Base-by-base conservation (phyloP, 2,329 filamentous ascomycete species). In the Ceratocystis alfenasii region DNA sequence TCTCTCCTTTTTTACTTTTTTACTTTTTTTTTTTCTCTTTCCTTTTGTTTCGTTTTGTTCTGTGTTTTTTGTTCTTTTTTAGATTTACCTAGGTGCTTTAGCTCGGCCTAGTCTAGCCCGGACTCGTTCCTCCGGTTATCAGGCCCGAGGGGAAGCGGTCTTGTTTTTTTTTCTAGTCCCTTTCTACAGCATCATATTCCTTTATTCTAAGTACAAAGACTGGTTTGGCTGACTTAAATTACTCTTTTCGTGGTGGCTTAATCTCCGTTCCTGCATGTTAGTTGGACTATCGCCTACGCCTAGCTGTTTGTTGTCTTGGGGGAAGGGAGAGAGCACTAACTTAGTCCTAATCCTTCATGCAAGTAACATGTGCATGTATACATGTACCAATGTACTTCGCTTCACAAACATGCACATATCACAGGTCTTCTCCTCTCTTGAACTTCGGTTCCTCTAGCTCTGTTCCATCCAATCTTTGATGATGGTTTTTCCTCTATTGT, bases 241-340 rank as follows among this genome's bases (percentile, higher is more conserved):
- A 22, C 22, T 50, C 46, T 50, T 20, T 50, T 50, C n/a, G n/a
- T 50, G 48, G n/a, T 45, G 7, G 30, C 28, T 48, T 33, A 62
- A 48, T 45, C 45, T 62, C 36, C 20, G n/a, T 62, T 25, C 60
- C 44, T 44, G 60, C 41, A 44, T 30, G 22, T n/a, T 57, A 33
- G 22, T 57, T 57, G 17, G 53, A 28, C 53, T 30, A 57, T 57
- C 53, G 53, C 53, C 53, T 57, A 33, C 28, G 53, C 53, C 53
- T 57, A 57, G 53, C 53, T 41, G 36, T 41, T 41, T 41, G 10
- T 12, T 41, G 10, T 41, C 36, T 41, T 12, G 36, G 36, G 36
- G 36, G 10, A 36, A 3, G 33, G 10, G 36, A 12, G 36, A 41
- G 36, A 41, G 36, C 12, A 41, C 36, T 12, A 12, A 41, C 53